Evolutionary conservation across 305 asterid genomes (phyloP).

Genomic region (Fraxinus nigra): DNA sequence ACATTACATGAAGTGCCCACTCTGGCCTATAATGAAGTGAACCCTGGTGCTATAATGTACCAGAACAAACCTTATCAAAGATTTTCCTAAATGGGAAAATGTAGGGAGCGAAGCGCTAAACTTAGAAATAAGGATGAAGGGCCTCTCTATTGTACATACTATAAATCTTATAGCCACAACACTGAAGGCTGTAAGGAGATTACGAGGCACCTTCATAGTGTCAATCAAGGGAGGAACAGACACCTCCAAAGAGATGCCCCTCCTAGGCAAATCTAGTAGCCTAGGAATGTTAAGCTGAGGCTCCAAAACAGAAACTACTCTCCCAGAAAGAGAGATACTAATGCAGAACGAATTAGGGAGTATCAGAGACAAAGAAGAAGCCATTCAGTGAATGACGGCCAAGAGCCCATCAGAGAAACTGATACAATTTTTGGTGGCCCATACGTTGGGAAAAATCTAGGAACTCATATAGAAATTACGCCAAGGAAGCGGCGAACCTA

Average conservation of each 20-base stretch:
- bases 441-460: background rate
- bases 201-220: background rate
- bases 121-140: too few species aligned
- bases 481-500: background rate
- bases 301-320: background rate
- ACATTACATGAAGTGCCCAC: background rate
- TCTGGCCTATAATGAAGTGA: background rate
- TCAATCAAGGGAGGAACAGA: background rate
- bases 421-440: too few species aligned
- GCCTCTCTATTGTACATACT: too few species aligned
- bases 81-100: too few species aligned
- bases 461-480: background rate
- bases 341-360: too few species aligned
- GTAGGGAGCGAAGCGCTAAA: too few species aligned
- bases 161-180: too few species aligned
- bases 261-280: background rate
- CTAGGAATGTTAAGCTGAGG: background rate
- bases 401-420: background rate
- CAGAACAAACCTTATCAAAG: too few species aligned
- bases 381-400: background rate
- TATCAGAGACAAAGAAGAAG: background rate
- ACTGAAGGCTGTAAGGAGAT: background rate
- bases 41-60: background rate
- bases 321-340: too few species aligned
- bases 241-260: background rate